These are phyloP conservation scores for Fusarium denticulatum DNA, from an alignment of 2,329 filamentous ascomycete genomes.

Conservation along the genomic window DNA sequence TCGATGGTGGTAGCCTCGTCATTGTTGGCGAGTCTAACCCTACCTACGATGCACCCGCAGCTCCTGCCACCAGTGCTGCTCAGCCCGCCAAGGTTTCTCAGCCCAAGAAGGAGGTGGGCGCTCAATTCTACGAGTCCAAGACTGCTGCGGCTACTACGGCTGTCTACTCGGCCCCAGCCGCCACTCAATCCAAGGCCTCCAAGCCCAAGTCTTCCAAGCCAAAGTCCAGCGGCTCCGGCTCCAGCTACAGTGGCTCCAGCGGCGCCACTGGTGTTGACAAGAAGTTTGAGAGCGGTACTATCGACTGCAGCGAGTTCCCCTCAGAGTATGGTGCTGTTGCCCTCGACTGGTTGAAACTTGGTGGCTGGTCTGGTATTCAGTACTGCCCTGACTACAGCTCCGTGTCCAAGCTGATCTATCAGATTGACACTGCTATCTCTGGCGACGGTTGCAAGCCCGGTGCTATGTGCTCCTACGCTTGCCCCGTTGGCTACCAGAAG, in stretches of 20 bases:
- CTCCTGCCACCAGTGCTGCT: slow-evolving; percentile 51
- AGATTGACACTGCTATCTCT: slow-evolving; percentile 70
- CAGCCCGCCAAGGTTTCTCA: slow-evolving; percentile 39
- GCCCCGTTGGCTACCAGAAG: slow-evolving; percentile 92
- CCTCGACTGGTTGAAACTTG: slow-evolving; percentile 73
- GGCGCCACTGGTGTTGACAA: slow-evolving; percentile 64
- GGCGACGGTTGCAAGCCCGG: slow-evolving; percentile 70
- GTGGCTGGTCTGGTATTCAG: slow-evolving; percentile 86
- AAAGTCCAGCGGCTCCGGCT: slow-evolving; percentile 37
- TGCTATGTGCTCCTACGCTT: slow-evolving; percentile 90
- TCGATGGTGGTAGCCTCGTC: slow-evolving; percentile 76
- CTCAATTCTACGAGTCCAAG: slow-evolving; percentile 63
- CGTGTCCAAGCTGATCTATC: slow-evolving; percentile 64
- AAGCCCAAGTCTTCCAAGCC: slow-evolving; percentile 29
- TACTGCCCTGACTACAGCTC: slow-evolving; percentile 62
- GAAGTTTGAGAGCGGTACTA: slow-evolving; percentile 78
- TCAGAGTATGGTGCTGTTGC: slow-evolving; percentile 81
- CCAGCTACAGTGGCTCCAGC: slow-evolving; percentile 35
- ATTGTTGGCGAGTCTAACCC: slow-evolving; percentile 69
- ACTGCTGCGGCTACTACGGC: slow-evolving; percentile 47
- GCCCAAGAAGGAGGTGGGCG: slow-evolving; percentile 51
- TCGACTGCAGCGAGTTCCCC: slow-evolving; percentile 80
- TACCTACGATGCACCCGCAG: slow-evolving; percentile 59
- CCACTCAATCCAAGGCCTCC: slow-evolving; percentile 43
- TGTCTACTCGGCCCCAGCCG: slow-evolving; percentile 28